Conservation (phyloP, 305 asterid species). For the Rubia tinctorum region DNA sequence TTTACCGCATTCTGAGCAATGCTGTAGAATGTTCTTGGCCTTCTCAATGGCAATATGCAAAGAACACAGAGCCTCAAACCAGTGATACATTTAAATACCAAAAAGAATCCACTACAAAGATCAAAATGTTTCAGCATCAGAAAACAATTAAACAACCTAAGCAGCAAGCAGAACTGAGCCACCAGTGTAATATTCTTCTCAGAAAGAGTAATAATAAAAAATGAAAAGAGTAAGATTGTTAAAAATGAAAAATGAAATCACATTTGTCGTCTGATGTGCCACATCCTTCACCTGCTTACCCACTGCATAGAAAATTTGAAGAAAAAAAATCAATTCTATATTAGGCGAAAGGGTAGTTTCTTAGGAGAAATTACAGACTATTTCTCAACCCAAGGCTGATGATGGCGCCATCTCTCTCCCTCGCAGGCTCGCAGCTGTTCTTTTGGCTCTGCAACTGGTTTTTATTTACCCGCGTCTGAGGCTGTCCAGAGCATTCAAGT, state of each 20-base stretch:
- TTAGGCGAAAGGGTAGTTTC: not conserved
- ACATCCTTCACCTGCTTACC: conserved; percentile 96
- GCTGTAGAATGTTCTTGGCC: too few relatives aligned
- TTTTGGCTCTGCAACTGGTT: not conserved
- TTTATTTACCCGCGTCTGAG: conserved; percentile 9
- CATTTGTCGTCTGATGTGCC: conserved; percentile 93
- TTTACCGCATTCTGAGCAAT: too few relatives aligned
- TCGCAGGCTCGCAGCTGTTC: not conserved
- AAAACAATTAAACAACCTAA: too few relatives aligned
- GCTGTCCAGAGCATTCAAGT: not conserved
- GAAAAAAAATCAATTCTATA: not conserved
- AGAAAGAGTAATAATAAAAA: too few relatives aligned
- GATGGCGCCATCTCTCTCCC: conserved; percentile 71
- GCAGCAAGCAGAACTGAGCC: too few relatives aligned
- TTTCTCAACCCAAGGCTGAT: conserved; percentile 98
- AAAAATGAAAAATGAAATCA: conserved; percentile 21
- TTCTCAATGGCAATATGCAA: too few relatives aligned
- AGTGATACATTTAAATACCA: too few relatives aligned
- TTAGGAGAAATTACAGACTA: conserved; percentile 38
- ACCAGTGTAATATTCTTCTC: too few relatives aligned
- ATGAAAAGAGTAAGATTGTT: not conserved
- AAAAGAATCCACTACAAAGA: too few relatives aligned
- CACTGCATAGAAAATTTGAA: conserved; percentile 38
- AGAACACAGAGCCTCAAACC: too few relatives aligned
- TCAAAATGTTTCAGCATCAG: too few relatives aligned